Percentiles rank a stretch among this genome's conserved stretches.
Conservation (phyloP, 163 green algal species). For the Scenedesmus sp. region DNA sequence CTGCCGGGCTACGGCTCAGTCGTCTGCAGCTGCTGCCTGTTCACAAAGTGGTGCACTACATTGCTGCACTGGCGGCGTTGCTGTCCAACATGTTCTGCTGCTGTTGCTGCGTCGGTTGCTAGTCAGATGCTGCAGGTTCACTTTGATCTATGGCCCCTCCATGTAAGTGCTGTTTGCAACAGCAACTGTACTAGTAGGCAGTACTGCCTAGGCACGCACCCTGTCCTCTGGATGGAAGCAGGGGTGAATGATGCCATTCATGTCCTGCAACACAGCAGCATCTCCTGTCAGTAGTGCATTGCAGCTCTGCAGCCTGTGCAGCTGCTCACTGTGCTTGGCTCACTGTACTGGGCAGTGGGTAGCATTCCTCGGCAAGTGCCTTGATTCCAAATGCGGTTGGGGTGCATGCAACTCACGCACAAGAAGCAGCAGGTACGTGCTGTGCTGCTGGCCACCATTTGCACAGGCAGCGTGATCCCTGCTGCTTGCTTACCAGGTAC, state of each 20-base stretch:
- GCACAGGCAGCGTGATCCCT: background rate
- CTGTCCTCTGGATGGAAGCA: constrained; percentile 99
- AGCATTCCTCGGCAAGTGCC: background rate
- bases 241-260: constrained; percentile 98
- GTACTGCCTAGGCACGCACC: constrained; percentile 52
- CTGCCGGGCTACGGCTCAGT: background rate
- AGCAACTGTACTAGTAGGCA: no score
- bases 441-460: background rate
- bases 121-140: background rate
- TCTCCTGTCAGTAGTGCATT: background rate
- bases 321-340: background rate
- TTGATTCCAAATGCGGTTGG: background rate
- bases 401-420: background rate
- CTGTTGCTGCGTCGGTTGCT: background rate
- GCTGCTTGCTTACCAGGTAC: constrained; percentile 76
- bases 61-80: background rate
- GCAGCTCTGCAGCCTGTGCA: background rate
- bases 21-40: background rate
- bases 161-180: no score
- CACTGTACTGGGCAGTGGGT: background rate
- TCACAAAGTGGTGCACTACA: background rate
- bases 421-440: background rate
- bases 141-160: background rate
- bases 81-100: background rate
- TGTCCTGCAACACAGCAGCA: constrained; percentile 79